A percentile compares a stretch with the other conserved stretches of the same genome.
Evolutionary conservation across 306 rosid genomes (phyloP).

Genomic region (Lupinus albus): DNA sequence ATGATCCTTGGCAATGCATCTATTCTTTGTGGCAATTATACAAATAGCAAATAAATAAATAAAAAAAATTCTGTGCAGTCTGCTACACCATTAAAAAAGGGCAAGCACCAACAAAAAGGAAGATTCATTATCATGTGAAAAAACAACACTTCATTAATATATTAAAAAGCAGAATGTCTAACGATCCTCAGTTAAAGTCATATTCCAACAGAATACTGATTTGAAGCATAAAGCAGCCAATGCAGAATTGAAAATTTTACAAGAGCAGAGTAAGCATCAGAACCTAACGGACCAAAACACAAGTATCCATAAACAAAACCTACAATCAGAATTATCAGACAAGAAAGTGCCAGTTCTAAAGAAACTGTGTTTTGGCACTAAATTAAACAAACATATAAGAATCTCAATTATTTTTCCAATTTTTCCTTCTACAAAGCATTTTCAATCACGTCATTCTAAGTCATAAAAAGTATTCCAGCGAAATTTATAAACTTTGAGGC

Average conservation of each 20-base stretch:
- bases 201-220: slow-evolving; percentile 51
- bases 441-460: neutral
- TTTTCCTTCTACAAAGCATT: no score
- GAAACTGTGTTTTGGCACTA: slow-evolving; percentile 37
- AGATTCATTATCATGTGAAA: slow-evolving; percentile 64
- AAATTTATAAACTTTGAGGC: neutral
- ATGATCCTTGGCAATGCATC: slow-evolving; percentile 52
- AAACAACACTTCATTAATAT: slow-evolving; percentile 64
- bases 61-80: slow-evolving; percentile 45
- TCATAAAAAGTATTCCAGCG: neutral
- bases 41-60: slow-evolving; percentile 42
- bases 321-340: slow-evolving; percentile 37
- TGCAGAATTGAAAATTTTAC: slow-evolving; percentile 48
- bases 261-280: slow-evolving; percentile 73
- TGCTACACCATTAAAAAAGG: slow-evolving; percentile 58
- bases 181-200: slow-evolving; percentile 49
- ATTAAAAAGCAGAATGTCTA: slow-evolving; percentile 47
- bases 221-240: slow-evolving; percentile 65
- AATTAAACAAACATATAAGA: slow-evolving; percentile 47
- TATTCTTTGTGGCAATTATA: slow-evolving; percentile 62
- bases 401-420: neutral
- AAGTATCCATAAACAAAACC: slow-evolving; percentile 47
- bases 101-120: slow-evolving; percentile 56
- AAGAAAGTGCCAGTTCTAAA: slow-evolving; percentile 30
- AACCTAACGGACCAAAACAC: slow-evolving; percentile 67